These are phyloP conservation scores for Cryoendolithus antarcticus DNA, from an alignment of 2,329 filamentous ascomycete genomes.

Conservation along the genomic window DNA sequence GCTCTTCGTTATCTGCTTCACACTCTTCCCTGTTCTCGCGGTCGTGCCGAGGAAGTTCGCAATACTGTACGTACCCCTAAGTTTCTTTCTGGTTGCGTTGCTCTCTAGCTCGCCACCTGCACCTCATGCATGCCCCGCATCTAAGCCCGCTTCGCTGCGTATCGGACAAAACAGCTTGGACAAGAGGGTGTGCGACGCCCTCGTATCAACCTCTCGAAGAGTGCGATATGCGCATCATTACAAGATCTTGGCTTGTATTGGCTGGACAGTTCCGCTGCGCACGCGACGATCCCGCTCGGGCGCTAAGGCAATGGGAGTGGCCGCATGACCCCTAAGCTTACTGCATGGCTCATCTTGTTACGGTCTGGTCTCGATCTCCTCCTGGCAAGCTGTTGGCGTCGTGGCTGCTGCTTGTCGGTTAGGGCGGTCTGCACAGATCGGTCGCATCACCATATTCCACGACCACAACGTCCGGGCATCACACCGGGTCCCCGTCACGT, in stretches of 20 bases:
- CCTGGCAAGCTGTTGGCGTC: no score
- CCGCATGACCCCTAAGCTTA: conserved; percentile 23
- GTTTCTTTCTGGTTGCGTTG: conserved; percentile 5
- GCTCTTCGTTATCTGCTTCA: conserved; percentile 89
- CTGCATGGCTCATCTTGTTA: conserved; percentile 3
- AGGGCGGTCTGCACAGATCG: no score
- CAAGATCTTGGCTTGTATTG: no score
- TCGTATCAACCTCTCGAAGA: conserved; percentile 2
- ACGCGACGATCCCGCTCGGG: conserved; percentile 15
- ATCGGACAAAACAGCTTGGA: background rate
- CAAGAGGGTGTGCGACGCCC: conserved; percentile 5
- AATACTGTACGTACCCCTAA: conserved; percentile 64
- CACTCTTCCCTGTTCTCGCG: conserved; percentile 71
- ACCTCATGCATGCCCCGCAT: no score
- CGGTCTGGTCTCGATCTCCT: no score
- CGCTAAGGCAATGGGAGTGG: conserved; percentile 20
- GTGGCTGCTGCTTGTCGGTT: no score
- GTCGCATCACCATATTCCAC: no score
- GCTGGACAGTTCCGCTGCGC: conserved; percentile 6
- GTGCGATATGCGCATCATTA: conserved; percentile 2
- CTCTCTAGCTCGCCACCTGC: no score
- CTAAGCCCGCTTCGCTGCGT: no score
- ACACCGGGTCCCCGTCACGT: no score
- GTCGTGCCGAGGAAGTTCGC: conserved; percentile 86
- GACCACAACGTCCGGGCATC: no score